These are phyloP conservation scores for Cinchona pubescens DNA, from an alignment of 257 asterid species.

Conservation along the genomic window DNA sequence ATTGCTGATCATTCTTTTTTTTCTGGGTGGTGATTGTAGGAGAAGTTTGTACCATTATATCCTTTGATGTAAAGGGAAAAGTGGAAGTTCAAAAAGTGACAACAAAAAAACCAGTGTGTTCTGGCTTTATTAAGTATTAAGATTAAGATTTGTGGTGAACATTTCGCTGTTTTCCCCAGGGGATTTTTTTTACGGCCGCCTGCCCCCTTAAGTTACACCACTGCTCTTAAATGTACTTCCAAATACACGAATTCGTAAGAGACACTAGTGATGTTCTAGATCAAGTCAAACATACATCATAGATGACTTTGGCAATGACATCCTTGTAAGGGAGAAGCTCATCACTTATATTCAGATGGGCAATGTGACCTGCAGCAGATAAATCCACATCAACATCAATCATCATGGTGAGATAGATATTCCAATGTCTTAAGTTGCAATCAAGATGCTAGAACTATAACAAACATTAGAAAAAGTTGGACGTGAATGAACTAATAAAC, in stretches of 20 bases:
- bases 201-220: not conserved
- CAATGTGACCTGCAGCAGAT: conserved; percentile 79
- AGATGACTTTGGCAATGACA: conserved; percentile 80
- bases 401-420: conserved; percentile 9
- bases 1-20: not conserved
- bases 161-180: not conserved
- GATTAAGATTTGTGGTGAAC: not conserved
- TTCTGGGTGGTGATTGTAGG: no score
- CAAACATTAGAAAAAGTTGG: not conserved
- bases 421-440: not conserved
- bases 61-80: no score
- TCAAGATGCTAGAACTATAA: not conserved
- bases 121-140: no score
- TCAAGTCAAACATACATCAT: conserved; percentile 59
- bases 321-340: conserved; percentile 82
- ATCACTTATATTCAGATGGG: conserved; percentile 83
- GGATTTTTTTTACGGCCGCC: not conserved
- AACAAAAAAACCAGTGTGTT: no score
- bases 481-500: not conserved
- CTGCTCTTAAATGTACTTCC: not conserved
- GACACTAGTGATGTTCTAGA: not conserved
- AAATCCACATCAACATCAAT: conserved; percentile 6
- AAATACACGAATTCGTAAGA: not conserved
- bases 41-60: no score
- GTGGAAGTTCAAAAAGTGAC: no score